Evolutionary conservation across 2,329 filamentous ascomycete species (phyloP).

Genomic region (Ceratocystis lukuohia): DNA sequence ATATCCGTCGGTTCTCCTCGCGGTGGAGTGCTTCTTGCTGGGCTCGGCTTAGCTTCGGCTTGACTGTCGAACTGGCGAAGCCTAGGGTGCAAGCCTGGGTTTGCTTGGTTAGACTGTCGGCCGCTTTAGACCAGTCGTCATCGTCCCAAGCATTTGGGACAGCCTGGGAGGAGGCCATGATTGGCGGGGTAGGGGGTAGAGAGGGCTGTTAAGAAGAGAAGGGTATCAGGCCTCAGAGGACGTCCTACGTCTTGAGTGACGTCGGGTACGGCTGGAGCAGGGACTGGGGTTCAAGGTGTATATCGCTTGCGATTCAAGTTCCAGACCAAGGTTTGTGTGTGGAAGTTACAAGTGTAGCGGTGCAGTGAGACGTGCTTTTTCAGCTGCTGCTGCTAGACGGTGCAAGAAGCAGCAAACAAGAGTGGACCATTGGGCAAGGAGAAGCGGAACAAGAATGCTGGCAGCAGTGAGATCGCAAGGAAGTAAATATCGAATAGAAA

Average conservation of each 20-base stretch:
- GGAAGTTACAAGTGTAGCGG: neutral
- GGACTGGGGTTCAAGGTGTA: too few species aligned
- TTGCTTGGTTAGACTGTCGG: constrained; percentile 41
- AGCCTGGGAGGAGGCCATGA: constrained; percentile 27
- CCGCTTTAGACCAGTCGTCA: constrained; percentile 74
- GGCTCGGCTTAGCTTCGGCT: constrained; percentile 48
- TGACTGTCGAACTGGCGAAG: constrained; percentile 25
- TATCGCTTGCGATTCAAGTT: neutral
- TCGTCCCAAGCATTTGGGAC: constrained; percentile 77
- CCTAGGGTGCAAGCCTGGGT: constrained; percentile 19
- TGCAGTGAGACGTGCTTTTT: neutral
- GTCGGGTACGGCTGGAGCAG: neutral
- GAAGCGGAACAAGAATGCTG: neutral
- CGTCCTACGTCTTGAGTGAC: neutral
- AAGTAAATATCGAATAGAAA: neutral
- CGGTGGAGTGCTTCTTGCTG: constrained; percentile 68
- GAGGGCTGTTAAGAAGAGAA: neutral
- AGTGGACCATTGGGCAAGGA: constrained; percentile 9
- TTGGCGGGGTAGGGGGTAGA: constrained; percentile 35
- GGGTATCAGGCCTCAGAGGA: neutral
- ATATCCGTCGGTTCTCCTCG: constrained; percentile 72
- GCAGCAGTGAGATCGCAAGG: neutral
- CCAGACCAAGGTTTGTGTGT: neutral
- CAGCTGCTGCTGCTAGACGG: constrained; percentile 8
- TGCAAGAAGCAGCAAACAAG: constrained; percentile 12